phyloP scores from a whole-genome alignment of 2,329 filamentous ascomycete species.

The Emmonsiellopsis sp. region DNA sequence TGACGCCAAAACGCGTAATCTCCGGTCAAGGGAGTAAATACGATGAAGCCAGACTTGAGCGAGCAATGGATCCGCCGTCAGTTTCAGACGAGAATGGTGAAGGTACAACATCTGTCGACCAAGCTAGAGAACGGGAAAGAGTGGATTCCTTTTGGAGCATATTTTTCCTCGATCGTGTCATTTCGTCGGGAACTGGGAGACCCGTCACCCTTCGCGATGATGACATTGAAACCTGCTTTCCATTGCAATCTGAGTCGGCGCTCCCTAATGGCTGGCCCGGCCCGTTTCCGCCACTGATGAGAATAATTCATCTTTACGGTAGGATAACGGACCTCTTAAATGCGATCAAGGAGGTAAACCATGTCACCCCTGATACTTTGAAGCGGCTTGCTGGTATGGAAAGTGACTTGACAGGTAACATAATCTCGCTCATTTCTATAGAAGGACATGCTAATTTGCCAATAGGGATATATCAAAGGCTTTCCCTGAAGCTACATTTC shows the following conservation, averaged over 20 bases:
- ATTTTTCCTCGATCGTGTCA: constrained; percentile 77
- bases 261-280: constrained; percentile 58
- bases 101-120: constrained; percentile 40
- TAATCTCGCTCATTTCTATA: neutral
- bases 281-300: constrained; percentile 69
- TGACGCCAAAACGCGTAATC: constrained; percentile 48
- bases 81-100: constrained; percentile 23
- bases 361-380: constrained; percentile 66
- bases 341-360: constrained; percentile 62
- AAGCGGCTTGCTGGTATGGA: constrained; percentile 68
- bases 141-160: constrained; percentile 87
- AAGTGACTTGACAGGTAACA: constrained; percentile 57
- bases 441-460: constrained; percentile 8
- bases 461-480: constrained; percentile 57
- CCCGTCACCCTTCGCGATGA: constrained; percentile 75
- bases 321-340: constrained; percentile 77
- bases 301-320: constrained; percentile 79
- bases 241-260: constrained; percentile 43
- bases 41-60: constrained; percentile 36
- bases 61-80: constrained; percentile 26
- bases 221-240: constrained; percentile 72
- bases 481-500: constrained; percentile 68
- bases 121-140: constrained; percentile 66
- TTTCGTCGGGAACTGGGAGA: constrained; percentile 76
- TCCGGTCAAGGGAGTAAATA: constrained; percentile 30